These are phyloP conservation scores for Penicillium janthinellum DNA, from an alignment of 2,329 filamentous ascomycete species.

Conservation along the genomic window DNA sequence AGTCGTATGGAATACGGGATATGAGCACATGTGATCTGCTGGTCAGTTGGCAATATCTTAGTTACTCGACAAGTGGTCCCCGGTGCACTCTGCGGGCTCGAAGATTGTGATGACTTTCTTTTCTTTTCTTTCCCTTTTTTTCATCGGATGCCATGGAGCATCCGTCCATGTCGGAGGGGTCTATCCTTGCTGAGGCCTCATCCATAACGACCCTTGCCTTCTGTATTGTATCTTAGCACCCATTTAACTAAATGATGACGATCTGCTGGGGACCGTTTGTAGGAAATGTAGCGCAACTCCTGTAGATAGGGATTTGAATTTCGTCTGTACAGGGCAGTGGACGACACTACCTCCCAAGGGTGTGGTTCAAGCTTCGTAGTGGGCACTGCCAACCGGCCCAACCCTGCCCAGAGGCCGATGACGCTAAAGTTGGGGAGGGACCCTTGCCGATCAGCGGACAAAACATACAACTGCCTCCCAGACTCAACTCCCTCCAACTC, in stretches of 20 bases:
- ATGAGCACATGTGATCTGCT: constrained; percentile 25
- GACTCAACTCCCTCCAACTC: background rate
- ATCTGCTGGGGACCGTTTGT: constrained; percentile 35
- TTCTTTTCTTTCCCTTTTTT: constrained; percentile 19
- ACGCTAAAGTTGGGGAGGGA: constrained; percentile 17
- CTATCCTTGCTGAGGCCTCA: constrained; percentile 25
- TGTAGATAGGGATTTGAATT: background rate
- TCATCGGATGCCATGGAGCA: constrained; percentile 27
- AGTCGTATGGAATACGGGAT: constrained; percentile 30
- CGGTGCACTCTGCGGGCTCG: constrained; percentile 21
- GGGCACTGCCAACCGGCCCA: background rate
- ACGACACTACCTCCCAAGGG: background rate
- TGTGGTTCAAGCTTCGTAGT: background rate
- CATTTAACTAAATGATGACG: constrained; percentile 41
- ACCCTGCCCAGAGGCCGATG: constrained; percentile 13
- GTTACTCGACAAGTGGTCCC: constrained; percentile 26
- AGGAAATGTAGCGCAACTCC: background rate
- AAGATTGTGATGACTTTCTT: constrained; percentile 29
- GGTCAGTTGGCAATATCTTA: constrained; percentile 28
- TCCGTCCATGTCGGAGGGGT: constrained; percentile 25
- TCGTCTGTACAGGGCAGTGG: background rate
- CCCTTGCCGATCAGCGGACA: constrained; percentile 28
- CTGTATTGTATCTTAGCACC: constrained; percentile 46
- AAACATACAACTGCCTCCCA: constrained; percentile 15
- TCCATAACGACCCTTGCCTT: constrained; percentile 43